Evolutionary conservation across 169 alveolate species (phyloP).

Genomic region (Theileria orientalis): DNA sequence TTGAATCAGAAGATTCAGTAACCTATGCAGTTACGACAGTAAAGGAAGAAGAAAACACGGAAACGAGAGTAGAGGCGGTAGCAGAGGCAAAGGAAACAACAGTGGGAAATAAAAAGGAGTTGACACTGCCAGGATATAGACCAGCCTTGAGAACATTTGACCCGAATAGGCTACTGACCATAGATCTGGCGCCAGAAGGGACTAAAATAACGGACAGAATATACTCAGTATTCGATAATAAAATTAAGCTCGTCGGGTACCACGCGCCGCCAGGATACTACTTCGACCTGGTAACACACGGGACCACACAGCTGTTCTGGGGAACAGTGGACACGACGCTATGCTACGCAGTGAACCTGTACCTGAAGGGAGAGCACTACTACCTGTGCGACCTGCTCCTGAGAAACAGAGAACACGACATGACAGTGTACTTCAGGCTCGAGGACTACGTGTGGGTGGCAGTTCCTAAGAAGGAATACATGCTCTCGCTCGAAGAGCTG

Average conservation of each 20-base stretch:
- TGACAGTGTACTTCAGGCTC: not conserved
- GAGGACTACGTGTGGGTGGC: not conserved
- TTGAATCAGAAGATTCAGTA: too few species aligned
- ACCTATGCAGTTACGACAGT: too few species aligned
- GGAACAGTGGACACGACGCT: not conserved
- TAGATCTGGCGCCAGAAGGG: not conserved
- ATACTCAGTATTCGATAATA: not conserved
- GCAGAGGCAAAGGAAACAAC: not conserved
- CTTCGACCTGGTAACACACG: not conserved
- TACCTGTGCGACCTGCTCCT: slow-evolving; percentile 5
- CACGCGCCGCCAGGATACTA: slow-evolving; percentile 3
- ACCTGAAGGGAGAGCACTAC: not conserved
- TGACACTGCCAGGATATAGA: not conserved
- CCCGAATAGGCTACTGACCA: not conserved
- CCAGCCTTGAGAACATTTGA: not conserved
- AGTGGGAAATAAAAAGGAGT: not conserved
- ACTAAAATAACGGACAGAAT: too few species aligned
- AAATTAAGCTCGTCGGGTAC: not conserved
- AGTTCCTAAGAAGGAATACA: not conserved
- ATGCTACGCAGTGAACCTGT: not conserved
- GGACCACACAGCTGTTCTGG: not conserved
- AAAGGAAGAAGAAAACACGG: not conserved
- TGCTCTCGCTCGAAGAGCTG: not conserved
- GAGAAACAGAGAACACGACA: not conserved
- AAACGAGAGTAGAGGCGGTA: not conserved